Conservation (phyloP, 192 early-diverging fungal species). For the Entomortierella beljakovae region DNA sequence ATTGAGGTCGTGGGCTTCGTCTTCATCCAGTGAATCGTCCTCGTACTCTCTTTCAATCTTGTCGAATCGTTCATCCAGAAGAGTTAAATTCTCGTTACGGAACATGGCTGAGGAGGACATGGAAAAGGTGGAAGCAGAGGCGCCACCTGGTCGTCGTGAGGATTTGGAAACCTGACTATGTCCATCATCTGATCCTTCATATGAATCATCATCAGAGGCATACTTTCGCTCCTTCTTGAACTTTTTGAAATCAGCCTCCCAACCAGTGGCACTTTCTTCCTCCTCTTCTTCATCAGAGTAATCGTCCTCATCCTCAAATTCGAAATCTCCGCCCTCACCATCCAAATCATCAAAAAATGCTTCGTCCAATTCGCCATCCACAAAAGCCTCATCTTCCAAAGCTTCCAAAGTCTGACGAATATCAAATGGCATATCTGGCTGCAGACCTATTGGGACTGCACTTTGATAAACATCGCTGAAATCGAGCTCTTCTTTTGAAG, state of each 20-base stretch:
- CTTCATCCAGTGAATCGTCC: constrained; percentile 62
- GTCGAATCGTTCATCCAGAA: constrained; percentile 96
- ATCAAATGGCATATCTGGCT: constrained; percentile 83
- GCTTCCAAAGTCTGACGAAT: constrained; percentile 93
- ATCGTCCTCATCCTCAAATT: constrained; percentile 63
- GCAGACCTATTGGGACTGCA: constrained; percentile 67
- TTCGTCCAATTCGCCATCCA: constrained; percentile 84
- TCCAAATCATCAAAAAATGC: constrained; percentile 87
- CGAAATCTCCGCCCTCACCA: constrained; percentile 58
- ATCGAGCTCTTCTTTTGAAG: constrained; percentile 76
- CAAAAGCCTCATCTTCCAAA: constrained; percentile 91
- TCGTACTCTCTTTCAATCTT: constrained; percentile 74
- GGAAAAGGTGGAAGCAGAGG: constrained; percentile 73
- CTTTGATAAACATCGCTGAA: constrained; percentile 79
- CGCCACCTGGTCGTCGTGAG: constrained; percentile 42
- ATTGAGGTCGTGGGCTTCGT: constrained; percentile 63
- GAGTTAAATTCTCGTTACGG: constrained; percentile 89
- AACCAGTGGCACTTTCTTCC: constrained; percentile 59
- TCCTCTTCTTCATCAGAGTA: constrained; percentile 65
- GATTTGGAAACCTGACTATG: constrained; percentile 36
- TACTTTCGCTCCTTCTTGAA: constrained; percentile 59
- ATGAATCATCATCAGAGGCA: constrained; percentile 50
- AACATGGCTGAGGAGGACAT: constrained; percentile 96
- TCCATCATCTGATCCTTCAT: constrained; percentile 64
- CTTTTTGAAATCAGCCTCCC: constrained; percentile 69